These are phyloP conservation scores for Penicillium manginii DNA, from an alignment of 495 filamentous ascomycete genomes.

Conservation along the genomic window DNA sequence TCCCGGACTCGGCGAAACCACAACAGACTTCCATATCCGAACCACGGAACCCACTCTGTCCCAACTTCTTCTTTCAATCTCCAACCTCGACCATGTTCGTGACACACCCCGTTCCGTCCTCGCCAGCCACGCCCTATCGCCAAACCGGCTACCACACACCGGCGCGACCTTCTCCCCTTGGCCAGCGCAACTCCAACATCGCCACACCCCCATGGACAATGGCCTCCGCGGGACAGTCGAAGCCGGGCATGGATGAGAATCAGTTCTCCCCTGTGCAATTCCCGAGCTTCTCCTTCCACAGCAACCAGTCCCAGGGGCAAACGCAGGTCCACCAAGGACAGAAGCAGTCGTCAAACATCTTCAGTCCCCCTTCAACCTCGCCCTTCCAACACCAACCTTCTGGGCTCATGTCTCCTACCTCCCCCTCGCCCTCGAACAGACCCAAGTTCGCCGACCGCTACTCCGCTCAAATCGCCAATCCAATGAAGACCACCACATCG, in stretches of 20 bases:
- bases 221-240: slow-evolving; percentile 17
- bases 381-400: slow-evolving; percentile 3
- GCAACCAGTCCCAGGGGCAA: slow-evolving; percentile 10
- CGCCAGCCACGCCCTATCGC: slow-evolving; percentile 38
- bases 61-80: slow-evolving; percentile 12
- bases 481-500: slow-evolving; percentile 23
- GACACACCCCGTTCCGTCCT: slow-evolving; percentile 46
- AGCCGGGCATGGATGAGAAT: slow-evolving; percentile 17
- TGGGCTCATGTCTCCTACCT: slow-evolving; percentile 16
- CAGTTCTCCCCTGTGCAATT: slow-evolving; percentile 15
- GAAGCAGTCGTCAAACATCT: slow-evolving; percentile 11
- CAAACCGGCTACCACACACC: slow-evolving; percentile 50
- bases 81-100: slow-evolving; percentile 34
- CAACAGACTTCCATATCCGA: slow-evolving; percentile 29
- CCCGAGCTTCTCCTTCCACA: slow-evolving; percentile 22
- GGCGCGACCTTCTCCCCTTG: slow-evolving; percentile 56
- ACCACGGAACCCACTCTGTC: slow-evolving; percentile 23
- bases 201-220: slow-evolving; percentile 34
- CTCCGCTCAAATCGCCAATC: slow-evolving; percentile 32
- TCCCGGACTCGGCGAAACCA: slow-evolving; percentile 19
- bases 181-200: slow-evolving; percentile 33
- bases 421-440: slow-evolving; percentile 19
- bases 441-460: slow-evolving; percentile 37
- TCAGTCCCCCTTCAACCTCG: slow-evolving; percentile 12
- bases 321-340: not conserved